Conservation (phyloP, 805 yeast genomes). For the Priceomyces carsonii region DNA sequence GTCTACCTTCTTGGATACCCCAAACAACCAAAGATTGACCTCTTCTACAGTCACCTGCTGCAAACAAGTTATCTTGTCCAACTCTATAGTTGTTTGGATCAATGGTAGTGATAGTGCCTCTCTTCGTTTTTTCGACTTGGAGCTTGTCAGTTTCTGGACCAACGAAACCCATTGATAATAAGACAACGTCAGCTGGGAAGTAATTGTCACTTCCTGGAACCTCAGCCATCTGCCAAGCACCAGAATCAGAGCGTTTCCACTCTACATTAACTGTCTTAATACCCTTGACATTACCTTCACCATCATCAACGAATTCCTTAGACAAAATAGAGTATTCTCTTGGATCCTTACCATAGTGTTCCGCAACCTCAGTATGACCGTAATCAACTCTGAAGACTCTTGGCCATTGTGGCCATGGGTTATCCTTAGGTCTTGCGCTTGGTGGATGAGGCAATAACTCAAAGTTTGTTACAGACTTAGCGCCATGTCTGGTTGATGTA, state of each 20-base stretch:
- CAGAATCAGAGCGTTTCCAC: constrained; percentile 93
- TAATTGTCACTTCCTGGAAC: constrained; percentile 92
- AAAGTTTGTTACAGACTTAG: constrained; percentile 89
- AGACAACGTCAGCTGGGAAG: constrained; percentile 92
- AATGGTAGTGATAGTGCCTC: constrained; percentile 79
- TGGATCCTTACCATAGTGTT: constrained; percentile 96
- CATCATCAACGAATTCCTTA: constrained; percentile 94
- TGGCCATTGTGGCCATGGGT: constrained; percentile 99
- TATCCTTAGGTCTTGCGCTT: constrained; percentile 80
- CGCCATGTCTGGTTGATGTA: constrained; percentile 96
- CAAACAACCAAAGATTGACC: constrained; percentile 98
- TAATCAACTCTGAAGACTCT: constrained; percentile 96
- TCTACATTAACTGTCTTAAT: constrained; percentile 96
- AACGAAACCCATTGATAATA: constrained; percentile 95
- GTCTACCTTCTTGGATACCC: constrained; percentile 99
- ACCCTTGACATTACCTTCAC: constrained; percentile 91
- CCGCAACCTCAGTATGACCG: constrained; percentile 93
- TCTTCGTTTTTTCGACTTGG: constrained; percentile 64
- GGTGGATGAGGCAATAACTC: constrained; percentile 95
- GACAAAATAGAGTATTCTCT: constrained; percentile 95
- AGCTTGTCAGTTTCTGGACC: constrained; percentile 91
- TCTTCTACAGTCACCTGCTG: constrained; percentile 99
- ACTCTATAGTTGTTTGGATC: constrained; percentile 69
- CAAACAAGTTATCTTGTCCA: constrained; percentile 68
- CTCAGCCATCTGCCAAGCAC: constrained; percentile 99